Evolutionary conservation across 495 filamentous ascomycete species (phyloP).

Genomic region (Penicillium simplicissimum): DNA sequence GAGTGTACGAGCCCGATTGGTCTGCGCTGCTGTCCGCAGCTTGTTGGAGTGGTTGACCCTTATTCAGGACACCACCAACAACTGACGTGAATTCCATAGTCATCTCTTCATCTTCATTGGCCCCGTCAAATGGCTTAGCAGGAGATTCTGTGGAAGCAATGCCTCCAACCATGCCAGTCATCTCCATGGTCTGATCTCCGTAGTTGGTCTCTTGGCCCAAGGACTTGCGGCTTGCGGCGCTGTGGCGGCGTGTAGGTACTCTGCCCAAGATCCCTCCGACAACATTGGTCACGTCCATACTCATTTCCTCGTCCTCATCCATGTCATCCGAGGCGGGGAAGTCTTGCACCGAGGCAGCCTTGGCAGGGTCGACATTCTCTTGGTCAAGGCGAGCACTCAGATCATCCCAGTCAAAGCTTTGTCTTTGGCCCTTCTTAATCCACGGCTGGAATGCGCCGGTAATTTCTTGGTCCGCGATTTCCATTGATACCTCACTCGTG

Average conservation of each 20-base stretch:
- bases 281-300: constrained; percentile 82
- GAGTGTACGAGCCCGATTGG: constrained; percentile 24
- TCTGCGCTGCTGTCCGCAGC: constrained; percentile 24
- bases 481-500: constrained; percentile 63
- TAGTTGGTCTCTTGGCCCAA: constrained; percentile 42
- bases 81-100: constrained; percentile 82
- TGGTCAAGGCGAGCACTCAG: constrained; percentile 57
- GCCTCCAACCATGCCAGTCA: constrained; percentile 73
- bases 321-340: constrained; percentile 25
- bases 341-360: constrained; percentile 13
- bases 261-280: constrained; percentile 78
- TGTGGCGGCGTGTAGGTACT: constrained; percentile 35
- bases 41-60: constrained; percentile 21
- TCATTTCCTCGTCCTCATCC: constrained; percentile 63
- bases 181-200: constrained; percentile 72
- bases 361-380: constrained; percentile 61
- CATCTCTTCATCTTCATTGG: constrained; percentile 67
- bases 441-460: constrained; percentile 73
- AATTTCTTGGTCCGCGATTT: constrained; percentile 79
- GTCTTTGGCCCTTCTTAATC: constrained; percentile 54
- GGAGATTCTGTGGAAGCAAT: constrained; percentile 46
- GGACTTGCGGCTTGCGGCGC: constrained; percentile 40
- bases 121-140: constrained; percentile 37
- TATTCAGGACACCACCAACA: constrained; percentile 63
- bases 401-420: constrained; percentile 50